These are phyloP conservation scores for Marasmius fiardii DNA, from an alignment of 1,284 basidiomycete species.

Conservation along the genomic window DNA sequence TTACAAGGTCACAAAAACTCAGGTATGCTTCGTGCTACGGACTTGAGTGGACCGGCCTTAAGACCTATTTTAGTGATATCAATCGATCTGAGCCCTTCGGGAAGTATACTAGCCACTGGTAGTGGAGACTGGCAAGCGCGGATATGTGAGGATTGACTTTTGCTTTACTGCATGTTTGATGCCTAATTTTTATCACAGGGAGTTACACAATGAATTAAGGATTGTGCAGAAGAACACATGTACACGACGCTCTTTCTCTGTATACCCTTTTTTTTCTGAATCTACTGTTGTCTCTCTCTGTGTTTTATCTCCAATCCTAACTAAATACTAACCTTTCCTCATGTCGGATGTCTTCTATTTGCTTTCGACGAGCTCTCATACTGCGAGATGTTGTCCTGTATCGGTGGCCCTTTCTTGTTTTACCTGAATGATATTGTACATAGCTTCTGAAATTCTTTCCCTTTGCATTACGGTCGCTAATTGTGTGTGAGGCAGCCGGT, in stretches of 20 bases:
- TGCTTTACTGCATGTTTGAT: neutral
- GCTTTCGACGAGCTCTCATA: neutral
- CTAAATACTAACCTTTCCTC: neutral
- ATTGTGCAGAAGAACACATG: neutral
- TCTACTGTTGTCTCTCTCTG: neutral
- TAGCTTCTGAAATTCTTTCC: neutral
- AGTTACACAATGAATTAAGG: neutral
- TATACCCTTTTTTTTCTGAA: neutral
- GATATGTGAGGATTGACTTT: slow-evolving; percentile 56
- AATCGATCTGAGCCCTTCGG: slow-evolving; percentile 75
- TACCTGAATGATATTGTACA: neutral
- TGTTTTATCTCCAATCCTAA: neutral
- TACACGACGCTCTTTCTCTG: neutral
- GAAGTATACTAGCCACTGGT: slow-evolving; percentile 79
- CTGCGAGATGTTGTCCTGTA: neutral
- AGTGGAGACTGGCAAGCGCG: slow-evolving; percentile 84
- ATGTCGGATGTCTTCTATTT: neutral
- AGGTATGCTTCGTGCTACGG: slow-evolving; percentile 34
- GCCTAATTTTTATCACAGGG: neutral
- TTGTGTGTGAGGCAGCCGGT: neutral
- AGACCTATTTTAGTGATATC: slow-evolving; percentile 62
- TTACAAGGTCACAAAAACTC: slow-evolving; percentile 91
- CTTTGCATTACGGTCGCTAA: neutral
- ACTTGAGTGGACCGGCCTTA: slow-evolving; percentile 2
- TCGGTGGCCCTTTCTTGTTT: neutral